Base-by-base conservation (phyloP, 2,329 filamentous ascomycete genomes). In the Domatiomyces globalis region DNA sequence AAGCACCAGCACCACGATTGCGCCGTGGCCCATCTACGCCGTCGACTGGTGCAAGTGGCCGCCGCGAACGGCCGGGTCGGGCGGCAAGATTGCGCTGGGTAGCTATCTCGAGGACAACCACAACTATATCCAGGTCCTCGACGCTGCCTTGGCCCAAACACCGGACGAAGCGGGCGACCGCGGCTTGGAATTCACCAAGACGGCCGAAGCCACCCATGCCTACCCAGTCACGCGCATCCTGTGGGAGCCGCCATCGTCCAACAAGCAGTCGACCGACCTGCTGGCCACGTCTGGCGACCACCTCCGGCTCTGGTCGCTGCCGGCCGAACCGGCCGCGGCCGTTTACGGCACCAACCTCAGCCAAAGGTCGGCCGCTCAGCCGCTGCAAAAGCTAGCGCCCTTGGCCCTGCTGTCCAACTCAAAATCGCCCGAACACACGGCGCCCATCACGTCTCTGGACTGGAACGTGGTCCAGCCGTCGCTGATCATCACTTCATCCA, bases 21-120 rank as follows among this genome's bases (percentile, higher is more conserved):
- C 90, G 4, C 89, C 90, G 0, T 98, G 92, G 87, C 84, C 88
- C 12, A 83, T 94, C 51, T 98, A 96, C 67, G 90, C 92, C 10
- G 90, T 94, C 62, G 92, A 98, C 71, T 98, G 92, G 92, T 98
- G 92, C 73, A 98, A 98, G 69, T 98, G 92, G 90, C 81, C 85
- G 15, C 82, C 90, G 2, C 80, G 87, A 43, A 62, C 81, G 70
- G 66, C 63, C 49, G 72, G 72, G 59, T 83, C 86, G 56, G 87
- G 87, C 2, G 92, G 92, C 42, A 96, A 96, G 69, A 78, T 98
- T 61, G 92, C 92, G 10, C 77, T 98, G 42, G 92, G 90, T 54
- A 98, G 92, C 71, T 96, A 96, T 66, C 72, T 96, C 49, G 92
- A 98, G 70, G 92, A 98, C 69, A 90, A 89, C 5, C 92, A 98